Percentiles rank a stretch among this genome's conserved stretches.
Conservation (phyloP, 2,329 filamentous ascomycete species). For the Aspergillus fumigatiaffinis region DNA sequence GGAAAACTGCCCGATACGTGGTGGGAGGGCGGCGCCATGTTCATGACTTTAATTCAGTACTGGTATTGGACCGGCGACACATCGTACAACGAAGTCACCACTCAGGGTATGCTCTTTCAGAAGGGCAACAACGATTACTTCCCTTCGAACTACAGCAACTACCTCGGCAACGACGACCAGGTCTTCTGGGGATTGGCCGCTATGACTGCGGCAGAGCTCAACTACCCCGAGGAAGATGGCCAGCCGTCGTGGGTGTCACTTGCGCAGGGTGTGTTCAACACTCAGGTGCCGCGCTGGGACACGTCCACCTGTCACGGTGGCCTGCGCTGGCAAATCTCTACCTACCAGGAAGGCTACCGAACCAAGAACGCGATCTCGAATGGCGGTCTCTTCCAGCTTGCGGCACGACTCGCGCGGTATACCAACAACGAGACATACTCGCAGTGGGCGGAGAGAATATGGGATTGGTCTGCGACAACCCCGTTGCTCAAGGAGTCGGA, state of each 20-base stretch:
- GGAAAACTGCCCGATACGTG: slow-evolving; percentile 38
- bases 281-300: slow-evolving; percentile 70
- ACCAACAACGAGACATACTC: slow-evolving; percentile 76
- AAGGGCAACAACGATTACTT: slow-evolving; percentile 74
- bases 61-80: slow-evolving; percentile 77
- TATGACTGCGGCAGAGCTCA: slow-evolving; percentile 72
- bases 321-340: slow-evolving; percentile 80
- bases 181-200: slow-evolving; percentile 83
- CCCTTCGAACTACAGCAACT: slow-evolving; percentile 54
- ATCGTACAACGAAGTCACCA: slow-evolving; percentile 65
- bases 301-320: slow-evolving; percentile 64
- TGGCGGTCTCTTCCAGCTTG: slow-evolving; percentile 55
- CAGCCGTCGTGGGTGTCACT: slow-evolving; percentile 72
- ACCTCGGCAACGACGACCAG: slow-evolving; percentile 54
- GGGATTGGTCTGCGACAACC: slow-evolving; percentile 54
- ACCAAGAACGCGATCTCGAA: slow-evolving; percentile 59
- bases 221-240: slow-evolving; percentile 65
- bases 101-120: slow-evolving; percentile 69
- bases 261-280: slow-evolving; percentile 76
- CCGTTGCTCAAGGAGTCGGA: slow-evolving; percentile 49
- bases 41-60: slow-evolving; percentile 70
- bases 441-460: slow-evolving; percentile 69
- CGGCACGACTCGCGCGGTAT: slow-evolving; percentile 68
- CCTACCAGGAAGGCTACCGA: slow-evolving; percentile 65
- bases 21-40: slow-evolving; percentile 73